Evolutionary conservation across 202 grass and related monocot species (phyloP), one percentile per base, ranked within the genome.

Genomic region (Carex sylvatica): DNA sequence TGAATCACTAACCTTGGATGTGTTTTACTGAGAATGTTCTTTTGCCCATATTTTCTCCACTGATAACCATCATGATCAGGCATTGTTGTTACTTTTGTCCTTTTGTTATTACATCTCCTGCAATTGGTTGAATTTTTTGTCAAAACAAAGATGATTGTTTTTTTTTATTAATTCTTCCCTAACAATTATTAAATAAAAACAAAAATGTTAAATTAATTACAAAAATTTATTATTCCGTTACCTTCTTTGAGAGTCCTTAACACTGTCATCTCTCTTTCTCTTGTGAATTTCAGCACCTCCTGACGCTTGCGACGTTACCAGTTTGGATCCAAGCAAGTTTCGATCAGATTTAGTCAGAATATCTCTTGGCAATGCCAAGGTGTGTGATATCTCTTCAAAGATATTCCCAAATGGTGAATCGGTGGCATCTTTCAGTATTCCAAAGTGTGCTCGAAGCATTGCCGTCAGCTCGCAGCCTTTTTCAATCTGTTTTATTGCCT

Each of bases 21-120:
- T 16, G 14, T 9, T 80, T 79, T 79, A 64, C 80, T 80, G 2
- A 61, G 74, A 68, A 94, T 94, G 68, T 76, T 80, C 78, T 92
- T 94, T 76, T 94, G 85, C 13, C 92, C 92, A 14, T 94, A 94
- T 74, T 94, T 94, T 90, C 89, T 94, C 92, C 89, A 94, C 35
- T 87, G 80, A 59, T 85, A 88, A 23, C 92, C 92, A 88, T 91
- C 92, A 79, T 91, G 79, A 30, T 91, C 83, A 9, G 92, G 92
- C 75, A 78, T 86, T 24, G 80, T 81, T 73, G 89, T 92, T 14
- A 88, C 55, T 15, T 90, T 71, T 5, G 77, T 87, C 81, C 78
- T 85, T 70, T 69, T 88, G 9, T 26, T 63, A 14, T 46, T 73
- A 64, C 33, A 62, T n/a, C 19, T 73, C 69, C 82, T 84, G 67